A percentile compares a stretch with the other conserved stretches of the same genome.
phyloP scores from a whole-genome alignment of 129 eudicot species.

The Logfia minima region DNA sequence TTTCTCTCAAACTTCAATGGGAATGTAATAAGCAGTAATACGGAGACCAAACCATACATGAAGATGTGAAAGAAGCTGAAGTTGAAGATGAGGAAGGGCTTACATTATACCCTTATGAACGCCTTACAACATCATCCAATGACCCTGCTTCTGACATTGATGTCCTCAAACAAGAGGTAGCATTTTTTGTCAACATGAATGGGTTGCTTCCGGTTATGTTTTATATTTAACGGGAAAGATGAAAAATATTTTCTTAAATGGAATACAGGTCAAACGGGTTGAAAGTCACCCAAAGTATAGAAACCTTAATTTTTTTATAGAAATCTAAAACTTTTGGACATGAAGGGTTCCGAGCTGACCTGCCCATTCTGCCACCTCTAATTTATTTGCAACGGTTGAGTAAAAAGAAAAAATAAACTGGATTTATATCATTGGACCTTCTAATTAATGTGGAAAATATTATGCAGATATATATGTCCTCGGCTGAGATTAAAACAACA shows the following conservation, averaged over 20 bases:
- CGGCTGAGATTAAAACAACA: conserved; percentile 77
- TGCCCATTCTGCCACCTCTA: too few relatives aligned
- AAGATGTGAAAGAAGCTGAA: conserved; percentile 75
- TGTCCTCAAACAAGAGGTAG: conserved; percentile 88
- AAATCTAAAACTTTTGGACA: too few relatives aligned
- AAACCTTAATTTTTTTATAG: too few relatives aligned
- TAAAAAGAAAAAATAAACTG: background rate
- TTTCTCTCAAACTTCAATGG: conserved; percentile 52
- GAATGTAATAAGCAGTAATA: conserved; percentile 47
- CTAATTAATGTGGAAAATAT: background rate
- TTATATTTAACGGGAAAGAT: too few relatives aligned
- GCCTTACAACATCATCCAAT: conserved; percentile 51
- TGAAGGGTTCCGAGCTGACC: too few relatives aligned
- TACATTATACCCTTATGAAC: conserved; percentile 66
- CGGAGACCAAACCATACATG: conserved; percentile 66
- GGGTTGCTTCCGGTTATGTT: background rate
- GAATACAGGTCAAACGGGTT: too few relatives aligned
- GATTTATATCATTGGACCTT: background rate
- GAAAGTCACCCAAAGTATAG: too few relatives aligned
- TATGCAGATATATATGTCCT: conserved; percentile 76
- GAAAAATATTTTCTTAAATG: too few relatives aligned
- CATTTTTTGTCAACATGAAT: background rate
- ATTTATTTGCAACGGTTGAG: too few relatives aligned
- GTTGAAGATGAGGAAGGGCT: conserved; percentile 89
- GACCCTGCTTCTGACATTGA: conserved; percentile 80